phyloP scores from a whole-genome alignment of 768 basidiomycete species.

The Inosperma sp. region DNA sequence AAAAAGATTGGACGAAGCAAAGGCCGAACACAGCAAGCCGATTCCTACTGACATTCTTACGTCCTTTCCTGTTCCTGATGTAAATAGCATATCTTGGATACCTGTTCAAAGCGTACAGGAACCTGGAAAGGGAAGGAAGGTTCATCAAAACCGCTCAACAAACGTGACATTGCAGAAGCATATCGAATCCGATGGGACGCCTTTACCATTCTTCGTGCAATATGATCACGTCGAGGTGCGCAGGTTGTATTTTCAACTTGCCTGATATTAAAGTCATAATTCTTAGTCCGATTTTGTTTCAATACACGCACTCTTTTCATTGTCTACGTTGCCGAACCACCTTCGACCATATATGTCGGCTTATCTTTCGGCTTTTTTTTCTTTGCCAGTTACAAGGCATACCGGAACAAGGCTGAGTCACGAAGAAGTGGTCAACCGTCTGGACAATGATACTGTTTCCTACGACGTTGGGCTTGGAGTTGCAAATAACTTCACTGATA shows the following conservation, averaged over 20 bases:
- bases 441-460: constrained; percentile 87
- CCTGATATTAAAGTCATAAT: constrained; percentile 4
- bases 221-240: constrained; percentile 88
- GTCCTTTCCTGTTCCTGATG: constrained; percentile 86
- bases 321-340: constrained; percentile 63
- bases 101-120: constrained; percentile 65
- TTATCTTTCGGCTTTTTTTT: constrained; percentile 83
- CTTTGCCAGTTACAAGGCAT: constrained; percentile 70
- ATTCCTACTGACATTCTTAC: constrained; percentile 81
- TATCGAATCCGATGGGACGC: constrained; percentile 60
- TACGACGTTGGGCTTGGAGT: constrained; percentile 73
- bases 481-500: constrained; percentile 65
- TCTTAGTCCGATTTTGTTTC: constrained; percentile 87
- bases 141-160: constrained; percentile 21
- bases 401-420: constrained; percentile 69
- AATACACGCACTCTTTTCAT: constrained; percentile 73
- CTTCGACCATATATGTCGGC: constrained; percentile 80
- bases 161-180: constrained; percentile 51
- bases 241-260: not conserved
- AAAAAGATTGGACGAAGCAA: constrained; percentile 70
- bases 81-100: constrained; percentile 91
- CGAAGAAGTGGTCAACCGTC: constrained; percentile 86
- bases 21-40: constrained; percentile 76
- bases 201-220: constrained; percentile 84
- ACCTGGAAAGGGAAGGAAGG: constrained; percentile 44